Evolutionary conservation across 2,329 filamentous ascomycete genomes (phyloP), one percentile per base, ranked within the genome.

Genomic region (Penicillium expansum): DNA sequence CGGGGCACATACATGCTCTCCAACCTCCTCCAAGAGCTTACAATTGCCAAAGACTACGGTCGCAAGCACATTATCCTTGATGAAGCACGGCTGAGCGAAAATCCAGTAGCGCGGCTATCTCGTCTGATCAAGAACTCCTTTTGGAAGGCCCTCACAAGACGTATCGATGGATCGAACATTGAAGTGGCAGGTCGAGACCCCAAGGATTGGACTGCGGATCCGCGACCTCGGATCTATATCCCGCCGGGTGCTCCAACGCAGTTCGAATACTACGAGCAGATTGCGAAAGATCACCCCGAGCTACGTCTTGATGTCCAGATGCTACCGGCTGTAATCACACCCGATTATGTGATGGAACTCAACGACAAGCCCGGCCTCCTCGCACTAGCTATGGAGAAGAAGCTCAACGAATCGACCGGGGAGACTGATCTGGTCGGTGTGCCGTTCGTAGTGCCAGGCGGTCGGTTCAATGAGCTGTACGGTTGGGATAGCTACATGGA

Each of bases 401-500:
- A 84, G 41, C 79, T 76, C 13, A 84, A 96, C 67, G 83, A 84
- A 5, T 78, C 78, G 24, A 89, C 89, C 3, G 87, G 87, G 38
- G 82, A 89, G 71, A 85, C 84, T 60, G 88, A 88, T 4, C 79
- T 95, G 39, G 82, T 83, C 35, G 94, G 94, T 3, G 81, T 95
- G 57, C 93, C 94, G 0, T 99, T 97, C 67, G 92, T 97, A n/a
- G 94, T 99, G 3, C 94, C 94, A 0, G 94, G 94, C 58, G 94
- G 94, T 24, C 86, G 94, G 30, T 99, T 99, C 86, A 99, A 99
- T 75, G 94, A 99, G 74, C 78, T 99, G 22, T 99, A 99, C 72
- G 93, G 93, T 45, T 99, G 94, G 94, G 94, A 99, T 76, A 97
- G 92, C 73, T 99, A 97, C 79, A 97, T 99, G 92, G 91, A 93